Conservation (phyloP, 2,329 filamentous ascomycete species). For the Microdochium bolleyi region DNA sequence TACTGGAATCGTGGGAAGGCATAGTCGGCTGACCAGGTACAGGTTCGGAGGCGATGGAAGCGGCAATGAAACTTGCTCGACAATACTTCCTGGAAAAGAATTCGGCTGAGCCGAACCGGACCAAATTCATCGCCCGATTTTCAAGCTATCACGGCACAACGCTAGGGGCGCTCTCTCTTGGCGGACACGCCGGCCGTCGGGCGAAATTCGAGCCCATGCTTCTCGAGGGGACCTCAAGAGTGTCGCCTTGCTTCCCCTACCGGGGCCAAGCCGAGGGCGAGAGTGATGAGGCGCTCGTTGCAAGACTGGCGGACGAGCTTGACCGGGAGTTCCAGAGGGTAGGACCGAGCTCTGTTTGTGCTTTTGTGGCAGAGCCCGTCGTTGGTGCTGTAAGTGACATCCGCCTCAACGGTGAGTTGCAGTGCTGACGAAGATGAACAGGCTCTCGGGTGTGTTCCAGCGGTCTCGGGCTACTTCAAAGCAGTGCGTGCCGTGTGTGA, state of each 20-base stretch:
- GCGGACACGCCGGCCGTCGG: conserved; percentile 54
- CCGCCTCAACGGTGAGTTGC: neutral
- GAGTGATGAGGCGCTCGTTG: conserved; percentile 50
- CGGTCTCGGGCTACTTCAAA: conserved; percentile 59
- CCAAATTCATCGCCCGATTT: conserved; percentile 57
- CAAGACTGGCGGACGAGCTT: conserved; percentile 53
- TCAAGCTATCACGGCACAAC: conserved; percentile 69
- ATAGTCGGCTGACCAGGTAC: conserved; percentile 1
- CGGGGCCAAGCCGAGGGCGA: conserved; percentile 44
- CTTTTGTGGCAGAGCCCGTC: conserved; percentile 66
- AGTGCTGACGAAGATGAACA: neutral
- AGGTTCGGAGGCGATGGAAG: conserved; percentile 59
- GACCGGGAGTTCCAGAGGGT: conserved; percentile 57
- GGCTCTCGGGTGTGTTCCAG: conserved; percentile 57
- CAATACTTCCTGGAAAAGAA: conserved; percentile 52
- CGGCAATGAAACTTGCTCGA: conserved; percentile 51
- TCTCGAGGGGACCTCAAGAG: conserved; percentile 44
- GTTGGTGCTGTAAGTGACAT: conserved; percentile 54
- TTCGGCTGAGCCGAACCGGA: conserved; percentile 44
- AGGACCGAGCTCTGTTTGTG: conserved; percentile 59
- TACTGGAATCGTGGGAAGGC: neutral
- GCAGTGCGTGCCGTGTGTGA: conserved; percentile 63
- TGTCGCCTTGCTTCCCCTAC: conserved; percentile 62
- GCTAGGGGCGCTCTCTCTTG: conserved; percentile 55
- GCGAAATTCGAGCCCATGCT: conserved; percentile 56